Base-by-base conservation (phyloP, 2,329 filamentous ascomycete genomes). In the Nannizziopsis arthrosporioides region DNA sequence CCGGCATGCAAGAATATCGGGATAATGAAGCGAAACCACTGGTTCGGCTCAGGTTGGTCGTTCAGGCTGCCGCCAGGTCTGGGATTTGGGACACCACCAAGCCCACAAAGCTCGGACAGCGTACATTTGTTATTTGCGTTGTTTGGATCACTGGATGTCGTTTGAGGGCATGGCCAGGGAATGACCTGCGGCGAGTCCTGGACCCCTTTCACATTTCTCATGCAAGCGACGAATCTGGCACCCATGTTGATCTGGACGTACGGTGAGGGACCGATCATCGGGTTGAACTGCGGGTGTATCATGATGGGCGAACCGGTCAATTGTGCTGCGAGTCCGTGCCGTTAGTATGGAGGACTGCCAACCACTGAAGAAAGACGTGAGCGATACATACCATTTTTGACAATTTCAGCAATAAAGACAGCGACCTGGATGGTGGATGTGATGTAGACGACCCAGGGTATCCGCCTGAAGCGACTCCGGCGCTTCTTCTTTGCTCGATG, bases 161-260 rank as follows among this genome's bases (percentile, higher is more conserved):
- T 77, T 59, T 86, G 87, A 1, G 92, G 90, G 64, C 92, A 96
- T 2, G 82, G 81, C 76, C 87, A 94, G 22, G 50, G 37, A 42
- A 71, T 59, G 2, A 58, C 54, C 8, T 57, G 44, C 2, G 54
- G 56, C 22, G 57, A 55, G 49, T 71, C 59, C 54, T 71, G 69
- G 12, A 71, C 58, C 3, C 62, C 59, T 17, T 65, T 60, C 5
- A 67, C 64, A 39, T 85, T 87, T 70, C 90, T 89, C 92, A 98
- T 98, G 67, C 92, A 98, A 5, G 89, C 86, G 2, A 84, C 79
- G 62, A 85, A 98, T 53, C 92, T 82, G 36, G 89, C 86, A 50
- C 92, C 92, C 86, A 98, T 94, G 66, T 94, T 94, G 71, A 96
- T 94, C 58, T 94, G 78, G 18, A 96, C 80, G 57, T 87, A 86